These are phyloP conservation scores for thale cress (Arabidopsis thaliana) DNA, from an alignment of 345 rosid species.

Conservation along the genomic window TAIR10.1 NC_003070.9:23135501-23136000, in stretches of 20 bases:
- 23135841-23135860: not conserved
- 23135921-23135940: not conserved
- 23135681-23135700: not conserved
- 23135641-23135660: slow-evolving; percentile 10
- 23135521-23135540: too few species aligned
- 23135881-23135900: not conserved
- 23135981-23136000: not conserved
- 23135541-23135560: too few species aligned
- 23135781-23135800: slow-evolving; percentile 21
- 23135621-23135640: not conserved
- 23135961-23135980: not conserved
- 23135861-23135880: slow-evolving; percentile 13
- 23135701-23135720: slow-evolving; percentile 15
- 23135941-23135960: not conserved
- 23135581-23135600: not conserved
- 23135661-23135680: not conserved
- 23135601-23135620: not conserved
- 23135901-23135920: not conserved
- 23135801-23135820: slow-evolving; percentile 2
- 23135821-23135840: slow-evolving; percentile 14
- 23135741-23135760: slow-evolving; percentile 13
- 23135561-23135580: too few species aligned
- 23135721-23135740: not conserved
- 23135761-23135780: not conserved
- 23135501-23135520: too few species aligned